These are phyloP conservation scores for Massospora cicadina DNA, from an alignment of 371 early-diverging fungal genomes.

Conservation along the genomic window DNA sequence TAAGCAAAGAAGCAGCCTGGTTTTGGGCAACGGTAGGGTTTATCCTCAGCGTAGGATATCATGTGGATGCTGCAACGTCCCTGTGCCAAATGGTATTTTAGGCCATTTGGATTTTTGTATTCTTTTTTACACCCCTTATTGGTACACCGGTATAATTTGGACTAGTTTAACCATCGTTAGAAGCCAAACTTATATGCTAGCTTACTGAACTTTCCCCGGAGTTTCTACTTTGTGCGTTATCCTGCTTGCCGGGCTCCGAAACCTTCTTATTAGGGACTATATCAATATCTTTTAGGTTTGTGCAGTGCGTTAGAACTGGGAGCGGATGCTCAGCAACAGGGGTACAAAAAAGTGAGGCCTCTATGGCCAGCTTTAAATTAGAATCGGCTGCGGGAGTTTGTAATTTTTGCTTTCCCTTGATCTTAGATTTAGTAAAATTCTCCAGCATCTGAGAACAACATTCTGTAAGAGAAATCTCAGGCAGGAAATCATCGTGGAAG, in stretches of 20 bases:
- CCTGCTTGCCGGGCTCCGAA: background rate
- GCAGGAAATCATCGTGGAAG: background rate
- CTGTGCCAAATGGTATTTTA: slow-evolving; percentile 85
- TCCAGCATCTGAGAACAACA: background rate
- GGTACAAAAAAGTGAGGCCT: background rate
- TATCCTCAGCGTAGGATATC: slow-evolving; percentile 24
- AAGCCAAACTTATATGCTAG: background rate
- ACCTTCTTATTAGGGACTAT: background rate
- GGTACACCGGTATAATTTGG: slow-evolving; percentile 42
- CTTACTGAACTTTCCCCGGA: background rate
- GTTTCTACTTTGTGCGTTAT: background rate
- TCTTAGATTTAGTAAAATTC: slow-evolving; percentile 2
- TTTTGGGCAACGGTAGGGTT: slow-evolving; percentile 75
- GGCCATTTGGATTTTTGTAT: slow-evolving; percentile 97
- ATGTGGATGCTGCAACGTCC: slow-evolving; percentile 38
- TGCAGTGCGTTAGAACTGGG: background rate
- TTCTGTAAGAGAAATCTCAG: background rate
- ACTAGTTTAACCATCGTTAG: slow-evolving; percentile 37
- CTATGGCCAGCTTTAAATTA: background rate
- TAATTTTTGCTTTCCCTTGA: slow-evolving; percentile 15
- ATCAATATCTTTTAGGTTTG: background rate
- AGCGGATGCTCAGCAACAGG: background rate
- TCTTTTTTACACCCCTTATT: slow-evolving; percentile 65
- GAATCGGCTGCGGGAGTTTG: background rate
- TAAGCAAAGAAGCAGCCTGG: slow-evolving; percentile 81